Evolutionary conservation across 140 eudicot genomes (phyloP), one percentile per base, ranked within the genome.

Genomic region (Anethum foeniculum): DNA sequence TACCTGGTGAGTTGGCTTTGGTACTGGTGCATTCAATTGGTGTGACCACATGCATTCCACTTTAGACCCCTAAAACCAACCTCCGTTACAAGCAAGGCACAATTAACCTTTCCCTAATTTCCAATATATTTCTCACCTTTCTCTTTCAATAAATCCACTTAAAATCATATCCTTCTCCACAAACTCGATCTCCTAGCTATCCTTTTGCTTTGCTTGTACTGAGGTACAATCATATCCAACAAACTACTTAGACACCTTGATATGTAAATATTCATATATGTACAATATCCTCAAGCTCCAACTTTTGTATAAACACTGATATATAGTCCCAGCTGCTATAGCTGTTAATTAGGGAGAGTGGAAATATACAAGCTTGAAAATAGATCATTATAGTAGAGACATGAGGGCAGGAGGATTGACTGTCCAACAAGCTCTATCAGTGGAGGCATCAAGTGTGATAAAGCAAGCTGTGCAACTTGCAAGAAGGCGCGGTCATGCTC

Each of bases 11-110:
- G 81, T 84, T 85, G 88, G 90, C 94, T 89, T 90, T 90, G 91
- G 88, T 86, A 82, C 90, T 84, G 89, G 82, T 90, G 91, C 91
- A 84, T 88, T 88, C 88, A 32, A 68, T 68, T 30, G 23, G 76
- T 86, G 91, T 89, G 96, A 88, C 80, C 98, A 91, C 98, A 90
- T 93, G 96, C 93, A 93, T 85, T 83, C 94, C 96, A 93, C 96
- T 93, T 85, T 93, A 89, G 90, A 89, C 93, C 87, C 87, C 87
- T 65, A 85, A 85, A 77, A 84, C 90, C 90, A 83, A 87, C 96
- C 96, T 90, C 93, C 86, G 82, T 85, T 27, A 51, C 92, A 90
- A 92, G 93, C 89, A 89, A 92, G 86, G 88, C 88, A 90, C 86
- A 83, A 86, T 54, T 44, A 0, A 51, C 48, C 52, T 23, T 41